Percentiles rank a stretch among this genome's conserved stretches.
These are phyloP conservation scores for Sporothrix variecibatus DNA, from an alignment of 2,329 filamentous ascomycete genomes.

Conservation along the genomic window DNA sequence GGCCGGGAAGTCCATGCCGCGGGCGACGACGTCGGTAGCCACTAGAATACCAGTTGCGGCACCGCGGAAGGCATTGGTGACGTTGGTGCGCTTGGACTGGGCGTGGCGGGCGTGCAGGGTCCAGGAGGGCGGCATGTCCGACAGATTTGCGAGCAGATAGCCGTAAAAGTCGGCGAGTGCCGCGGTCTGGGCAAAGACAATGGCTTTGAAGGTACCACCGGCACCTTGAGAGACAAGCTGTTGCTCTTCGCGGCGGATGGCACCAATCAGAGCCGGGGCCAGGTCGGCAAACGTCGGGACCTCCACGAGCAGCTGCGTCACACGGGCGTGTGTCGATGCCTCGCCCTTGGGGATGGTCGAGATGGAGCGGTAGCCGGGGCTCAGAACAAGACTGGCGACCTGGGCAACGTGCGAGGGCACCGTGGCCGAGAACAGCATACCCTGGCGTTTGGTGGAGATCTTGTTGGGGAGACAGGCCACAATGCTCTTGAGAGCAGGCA, in stretches of 20 bases:
- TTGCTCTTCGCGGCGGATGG: slow-evolving; percentile 49
- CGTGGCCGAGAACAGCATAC: slow-evolving; percentile 84
- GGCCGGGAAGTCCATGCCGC: slow-evolving; percentile 73
- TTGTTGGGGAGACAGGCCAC: slow-evolving; percentile 68
- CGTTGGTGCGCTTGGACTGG: slow-evolving; percentile 53
- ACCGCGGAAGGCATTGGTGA: slow-evolving; percentile 64
- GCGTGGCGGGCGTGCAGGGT: slow-evolving; percentile 54
- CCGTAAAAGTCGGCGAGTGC: slow-evolving; percentile 55
- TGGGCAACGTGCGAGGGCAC: slow-evolving; percentile 77
- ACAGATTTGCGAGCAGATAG: slow-evolving; percentile 44
- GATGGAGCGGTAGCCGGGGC: slow-evolving; percentile 74
- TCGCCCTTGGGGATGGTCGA: slow-evolving; percentile 77
- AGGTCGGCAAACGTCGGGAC: slow-evolving; percentile 72
- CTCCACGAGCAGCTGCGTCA: slow-evolving; percentile 70
- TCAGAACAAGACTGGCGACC: slow-evolving; percentile 69
- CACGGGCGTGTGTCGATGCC: slow-evolving; percentile 71
- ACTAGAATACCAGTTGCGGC: slow-evolving; percentile 58
- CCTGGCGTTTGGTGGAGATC: slow-evolving; percentile 60
- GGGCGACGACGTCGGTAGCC: slow-evolving; percentile 70
- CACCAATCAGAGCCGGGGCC: slow-evolving; percentile 58
- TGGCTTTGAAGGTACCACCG: slow-evolving; percentile 71
- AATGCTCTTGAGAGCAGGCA: slow-evolving; percentile 76
- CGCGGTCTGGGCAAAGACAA: slow-evolving; percentile 73
- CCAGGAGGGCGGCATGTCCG: slow-evolving; percentile 47
- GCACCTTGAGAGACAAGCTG: slow-evolving; percentile 27